phyloP scores from a whole-genome alignment of 257 asterid genomes.

The Jasminum sambac region DNA sequence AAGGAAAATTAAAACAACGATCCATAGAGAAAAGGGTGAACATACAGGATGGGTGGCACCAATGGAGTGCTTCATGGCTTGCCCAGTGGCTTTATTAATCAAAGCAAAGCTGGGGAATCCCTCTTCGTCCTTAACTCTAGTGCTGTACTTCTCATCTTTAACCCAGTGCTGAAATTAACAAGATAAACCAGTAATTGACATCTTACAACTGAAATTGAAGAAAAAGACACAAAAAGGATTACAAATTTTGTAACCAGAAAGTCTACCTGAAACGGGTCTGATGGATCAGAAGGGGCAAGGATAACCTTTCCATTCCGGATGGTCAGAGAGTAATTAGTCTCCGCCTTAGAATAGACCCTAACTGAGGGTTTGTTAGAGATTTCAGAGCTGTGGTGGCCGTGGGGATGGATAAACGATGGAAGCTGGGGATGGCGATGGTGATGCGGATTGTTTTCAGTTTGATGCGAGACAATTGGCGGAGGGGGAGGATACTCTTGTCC shows the following conservation, averaged over 20 bases:
- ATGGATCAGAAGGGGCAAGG: constrained; percentile 60
- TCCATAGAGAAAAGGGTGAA: neutral
- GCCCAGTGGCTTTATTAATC: constrained; percentile 67
- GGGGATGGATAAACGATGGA: constrained; percentile 26
- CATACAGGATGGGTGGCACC: constrained; percentile 50
- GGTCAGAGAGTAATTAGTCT: constrained; percentile 56
- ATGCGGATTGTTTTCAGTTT: constrained; percentile 26
- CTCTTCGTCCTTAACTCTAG: constrained; percentile 69
- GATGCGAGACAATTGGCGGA: neutral
- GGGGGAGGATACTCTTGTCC: constrained; percentile 25
- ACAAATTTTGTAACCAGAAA: neutral
- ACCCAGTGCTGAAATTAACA: constrained; percentile 61
- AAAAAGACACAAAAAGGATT: neutral
- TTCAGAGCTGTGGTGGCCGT: constrained; percentile 24
- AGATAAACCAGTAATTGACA: constrained; percentile 1
- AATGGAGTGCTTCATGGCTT: constrained; percentile 67
- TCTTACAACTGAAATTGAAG: neutral
- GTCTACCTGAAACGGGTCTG: constrained; percentile 67
- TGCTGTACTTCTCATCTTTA: constrained; percentile 63
- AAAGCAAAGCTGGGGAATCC: constrained; percentile 76
- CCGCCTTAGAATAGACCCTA: constrained; percentile 66
- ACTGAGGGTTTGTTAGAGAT: constrained; percentile 52
- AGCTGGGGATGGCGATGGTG: constrained; percentile 37
- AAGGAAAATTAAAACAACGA: neutral
- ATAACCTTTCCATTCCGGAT: constrained; percentile 74